These are phyloP conservation scores for Scedosporium dehoogii DNA, from an alignment of 2,329 filamentous ascomycete species.

Conservation along the genomic window DNA sequence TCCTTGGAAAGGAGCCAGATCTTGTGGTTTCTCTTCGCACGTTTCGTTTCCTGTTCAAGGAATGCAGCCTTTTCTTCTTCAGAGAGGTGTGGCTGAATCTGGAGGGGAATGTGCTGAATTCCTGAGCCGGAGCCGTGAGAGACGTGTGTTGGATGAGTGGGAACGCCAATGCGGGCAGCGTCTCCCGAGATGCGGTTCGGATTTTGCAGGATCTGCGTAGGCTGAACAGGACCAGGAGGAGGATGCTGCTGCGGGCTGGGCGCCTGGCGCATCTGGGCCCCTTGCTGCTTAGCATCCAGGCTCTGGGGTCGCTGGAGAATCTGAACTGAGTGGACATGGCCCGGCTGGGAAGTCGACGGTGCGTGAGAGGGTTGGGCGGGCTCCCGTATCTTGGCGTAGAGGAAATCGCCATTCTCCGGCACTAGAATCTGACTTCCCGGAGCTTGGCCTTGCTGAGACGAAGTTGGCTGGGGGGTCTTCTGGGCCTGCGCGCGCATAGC, in stretches of 20 bases:
- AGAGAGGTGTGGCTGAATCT: conserved; percentile 51
- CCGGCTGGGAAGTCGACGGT: conserved; percentile 9
- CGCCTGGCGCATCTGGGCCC: not conserved
- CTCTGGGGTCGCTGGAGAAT: conserved; percentile 46
- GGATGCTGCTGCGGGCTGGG: conserved; percentile 26
- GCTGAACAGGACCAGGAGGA: conserved; percentile 35
- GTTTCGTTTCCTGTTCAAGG: conserved; percentile 82
- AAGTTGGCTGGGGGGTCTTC: conserved; percentile 25
- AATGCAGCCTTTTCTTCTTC: conserved; percentile 79
- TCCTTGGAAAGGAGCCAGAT: conserved; percentile 88
- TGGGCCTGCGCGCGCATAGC: conserved; percentile 66
- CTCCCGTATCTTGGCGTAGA: conserved; percentile 7
- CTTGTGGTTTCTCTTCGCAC: conserved; percentile 96
- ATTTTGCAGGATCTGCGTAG: conserved; percentile 72
- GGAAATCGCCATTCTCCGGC: conserved; percentile 7
- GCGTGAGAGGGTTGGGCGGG: conserved; percentile 6
- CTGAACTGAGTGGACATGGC: conserved; percentile 39
- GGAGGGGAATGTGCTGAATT: conserved; percentile 22
- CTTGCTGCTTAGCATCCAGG: conserved; percentile 26
- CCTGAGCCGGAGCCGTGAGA: conserved; percentile 40
- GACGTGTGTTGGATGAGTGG: conserved; percentile 22
- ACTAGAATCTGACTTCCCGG: not conserved
- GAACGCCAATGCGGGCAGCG: conserved; percentile 22
- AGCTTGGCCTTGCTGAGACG: not conserved
- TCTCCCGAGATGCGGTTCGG: conserved; percentile 55